Base-by-base conservation (phyloP, 1,139 yeast species). In the Pichia sp. region DNA sequence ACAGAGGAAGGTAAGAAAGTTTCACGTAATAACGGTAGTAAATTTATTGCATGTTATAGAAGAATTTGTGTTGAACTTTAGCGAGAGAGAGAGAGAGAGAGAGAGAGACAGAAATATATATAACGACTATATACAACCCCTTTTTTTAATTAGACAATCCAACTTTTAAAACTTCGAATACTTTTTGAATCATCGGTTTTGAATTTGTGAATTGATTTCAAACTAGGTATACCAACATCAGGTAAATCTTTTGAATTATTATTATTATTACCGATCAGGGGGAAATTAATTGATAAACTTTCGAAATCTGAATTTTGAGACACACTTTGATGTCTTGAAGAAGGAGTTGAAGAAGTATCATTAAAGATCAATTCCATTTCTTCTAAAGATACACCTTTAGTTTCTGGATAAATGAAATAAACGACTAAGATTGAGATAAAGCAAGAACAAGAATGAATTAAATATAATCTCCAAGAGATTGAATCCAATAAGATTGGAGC, bases 1-100 rank as follows among this genome's bases (percentile, higher is more conserved):
- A 91, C 99, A 0, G 99, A 91, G 62, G 99, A 91, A 63, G 98
- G 98, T 43, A 91, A 91, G 64, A 93, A 93, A 63, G 99, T 91
- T 34, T 79, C 79, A 38, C 74, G 98, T 57, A 93, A 91, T 60
- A 73, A 80, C 36, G 99, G 98, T 24, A 69, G 68, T 48, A 91
- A 91, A 61, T 91, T 72, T 64, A 73, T 88, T 31, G 97, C 97
- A 19, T 91, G 97, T 60, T 91, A 79, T 62, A 75, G 70, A 59
- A 74, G 98, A 58, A 59, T 81, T 42, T 79, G n/a, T n/a, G n/a
- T n/a, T n/a, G n/a, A n/a, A n/a, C n/a, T n/a, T n/a, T n/a, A n/a
- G n/a, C n/a, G n/a, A n/a, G n/a, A n/a, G n/a, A n/a, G n/a, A n/a
- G n/a, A n/a, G n/a, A n/a, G n/a, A n/a, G n/a, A n/a, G n/a, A n/a